These are phyloP conservation scores for Bolboschoenus planiculmis DNA, from an alignment of 176 grass and related monocot species.

Conservation along the genomic window DNA sequence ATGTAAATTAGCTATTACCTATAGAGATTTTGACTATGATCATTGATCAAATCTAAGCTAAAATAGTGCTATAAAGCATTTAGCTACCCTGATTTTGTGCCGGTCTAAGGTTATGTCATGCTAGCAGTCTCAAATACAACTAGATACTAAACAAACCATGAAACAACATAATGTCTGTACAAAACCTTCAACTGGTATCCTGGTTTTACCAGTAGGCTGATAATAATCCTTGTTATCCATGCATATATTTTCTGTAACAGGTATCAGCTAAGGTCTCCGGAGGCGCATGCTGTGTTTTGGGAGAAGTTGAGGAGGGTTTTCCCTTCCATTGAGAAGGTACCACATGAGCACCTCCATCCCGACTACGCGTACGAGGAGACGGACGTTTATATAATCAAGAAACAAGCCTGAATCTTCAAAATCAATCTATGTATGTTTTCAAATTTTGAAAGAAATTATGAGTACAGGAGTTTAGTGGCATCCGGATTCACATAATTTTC, in stretches of 20 bases:
- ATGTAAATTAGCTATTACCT: background rate
- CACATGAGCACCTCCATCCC: slow-evolving; percentile 64
- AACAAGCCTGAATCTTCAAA: slow-evolving; percentile 27
- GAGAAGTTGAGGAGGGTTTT: slow-evolving; percentile 43
- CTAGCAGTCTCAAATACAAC: background rate
- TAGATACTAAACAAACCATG: background rate
- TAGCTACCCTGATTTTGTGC: background rate
- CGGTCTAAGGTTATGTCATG: background rate
- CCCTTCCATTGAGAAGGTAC: slow-evolving; percentile 68
- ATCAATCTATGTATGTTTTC: background rate
- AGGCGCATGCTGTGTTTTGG: slow-evolving; percentile 79
- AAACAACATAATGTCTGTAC: background rate
- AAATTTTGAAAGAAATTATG: background rate
- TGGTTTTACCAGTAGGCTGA: background rate
- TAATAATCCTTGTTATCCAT: background rate
- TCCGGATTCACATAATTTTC: background rate
- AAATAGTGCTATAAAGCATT: background rate
- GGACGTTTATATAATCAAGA: slow-evolving; percentile 65
- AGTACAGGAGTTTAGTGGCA: background rate
- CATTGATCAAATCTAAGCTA: background rate
- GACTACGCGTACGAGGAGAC: slow-evolving; percentile 76
- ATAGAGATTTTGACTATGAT: too few relatives aligned
- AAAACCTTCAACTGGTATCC: background rate
- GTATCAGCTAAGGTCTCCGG: slow-evolving; percentile 77
- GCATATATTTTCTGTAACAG: slow-evolving; percentile 14